Base-by-base conservation (phyloP, 441 rosid genomes). In the Erodium texanum region DNA sequence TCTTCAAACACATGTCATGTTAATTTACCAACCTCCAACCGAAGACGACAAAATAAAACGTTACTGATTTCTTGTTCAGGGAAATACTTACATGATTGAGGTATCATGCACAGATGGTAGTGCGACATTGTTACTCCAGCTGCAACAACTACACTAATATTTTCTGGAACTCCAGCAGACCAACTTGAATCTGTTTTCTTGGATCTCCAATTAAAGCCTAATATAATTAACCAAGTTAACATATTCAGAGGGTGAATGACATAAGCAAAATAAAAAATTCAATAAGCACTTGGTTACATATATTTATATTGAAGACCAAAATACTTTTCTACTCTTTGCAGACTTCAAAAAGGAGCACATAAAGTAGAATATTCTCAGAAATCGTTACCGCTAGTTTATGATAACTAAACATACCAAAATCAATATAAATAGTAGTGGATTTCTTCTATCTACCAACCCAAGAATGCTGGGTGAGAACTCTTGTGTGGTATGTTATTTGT, bases 181-280 rank as follows among this genome's bases (percentile, higher is more conserved):
- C 97, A 59, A 87, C 81, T 70, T 93, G 97, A 84, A 93, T 84
- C 83, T 80, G 82, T 82, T 89, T 82, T 83, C 97, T 81, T 12
- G 96, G 89, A 65, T 93, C 96, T 76, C 99, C 99, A 75, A 87
- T 82, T 73, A 93, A 82, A 78, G 96, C 90, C 98, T 90, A 50
- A 76, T 22, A 66, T 41, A 64, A 76, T 66, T 66, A 62, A 34
- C 64, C 62, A 78, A 74, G 61, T 22, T n/a, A 29, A 24, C 74
- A 76, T 18, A 34, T 48, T 69, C 15, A 70, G 27, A 71, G 34
- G 36, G 11, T 38, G 65, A 52, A 14, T 54, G 36, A 64, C 36
- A 32, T 32, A 5, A 32, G 36, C 48, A 5, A 16, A 54, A 16
- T 16, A 54, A 54, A 16, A 16, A 54, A 41, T 16, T 54, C 59